These are phyloP conservation scores for Saccharum spontaneum DNA, from an alignment of 176 grass and related monocot species.

Conservation along the genomic window DNA sequence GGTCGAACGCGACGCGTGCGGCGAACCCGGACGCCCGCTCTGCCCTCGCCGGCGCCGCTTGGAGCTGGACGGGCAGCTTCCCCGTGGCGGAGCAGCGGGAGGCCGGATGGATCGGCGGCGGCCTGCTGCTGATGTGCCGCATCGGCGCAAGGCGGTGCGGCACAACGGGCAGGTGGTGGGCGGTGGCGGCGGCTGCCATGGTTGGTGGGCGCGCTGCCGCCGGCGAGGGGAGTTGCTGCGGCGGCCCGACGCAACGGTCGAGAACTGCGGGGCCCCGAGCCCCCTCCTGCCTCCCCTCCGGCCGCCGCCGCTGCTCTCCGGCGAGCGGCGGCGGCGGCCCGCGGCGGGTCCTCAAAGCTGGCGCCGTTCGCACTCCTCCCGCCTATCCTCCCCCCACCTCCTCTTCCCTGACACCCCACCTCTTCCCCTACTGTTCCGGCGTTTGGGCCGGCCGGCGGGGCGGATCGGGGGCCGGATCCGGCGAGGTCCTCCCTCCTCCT, in stretches of 20 bases:
- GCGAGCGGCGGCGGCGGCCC: too few species aligned
- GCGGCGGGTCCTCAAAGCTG: too few species aligned
- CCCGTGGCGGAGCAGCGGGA: neutral
- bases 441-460: too few species aligned
- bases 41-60: neutral
- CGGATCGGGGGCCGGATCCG: too few species aligned
- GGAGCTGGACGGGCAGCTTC: neutral
- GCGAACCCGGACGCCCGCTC: conserved; percentile 8
- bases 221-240: neutral
- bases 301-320: too few species aligned
- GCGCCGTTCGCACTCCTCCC: too few species aligned
- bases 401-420: too few species aligned
- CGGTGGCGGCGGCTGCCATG: neutral
- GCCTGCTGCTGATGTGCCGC: conserved; percentile 2
- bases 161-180: neutral
- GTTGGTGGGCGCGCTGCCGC: neutral
- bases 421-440: too few species aligned
- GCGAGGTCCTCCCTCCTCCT: too few species aligned
- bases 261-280: too few species aligned
- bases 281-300: too few species aligned
- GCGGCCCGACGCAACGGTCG: neutral
- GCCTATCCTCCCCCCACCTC: too few species aligned
- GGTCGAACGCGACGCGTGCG: conserved; percentile 70
- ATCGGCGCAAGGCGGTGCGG: neutral
- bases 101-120: neutral